Percentiles rank a stretch among this genome's conserved stretches.
Conservation (phyloP, 768 basidiomycete species). For the Suillus decipiens region DNA sequence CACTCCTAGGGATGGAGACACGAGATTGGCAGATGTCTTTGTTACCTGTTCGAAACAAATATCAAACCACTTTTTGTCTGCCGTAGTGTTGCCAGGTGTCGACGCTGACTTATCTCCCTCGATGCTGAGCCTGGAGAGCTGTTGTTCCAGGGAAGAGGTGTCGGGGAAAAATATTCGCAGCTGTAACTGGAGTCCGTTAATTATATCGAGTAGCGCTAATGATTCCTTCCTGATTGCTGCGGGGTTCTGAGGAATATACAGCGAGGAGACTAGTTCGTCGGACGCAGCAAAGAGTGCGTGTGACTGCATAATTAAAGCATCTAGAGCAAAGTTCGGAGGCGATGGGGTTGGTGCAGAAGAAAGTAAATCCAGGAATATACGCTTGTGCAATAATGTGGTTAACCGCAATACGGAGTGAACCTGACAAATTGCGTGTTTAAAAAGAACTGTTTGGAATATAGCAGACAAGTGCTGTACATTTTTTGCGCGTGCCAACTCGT, state of each 20-base stretch:
- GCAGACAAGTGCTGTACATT: conserved; percentile 44
- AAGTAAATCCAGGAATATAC: conserved; percentile 54
- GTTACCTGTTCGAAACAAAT: conserved; percentile 65
- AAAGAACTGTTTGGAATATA: conserved; percentile 4
- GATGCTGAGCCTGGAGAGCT: conserved; percentile 28
- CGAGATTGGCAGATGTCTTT: conserved; percentile 38
- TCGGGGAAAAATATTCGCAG: conserved; percentile 27
- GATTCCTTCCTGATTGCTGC: conserved; percentile 43
- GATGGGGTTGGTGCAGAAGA: conserved; percentile 30
- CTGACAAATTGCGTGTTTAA: conserved; percentile 35
- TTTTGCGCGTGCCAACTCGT: conserved; percentile 58
- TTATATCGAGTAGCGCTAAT: conserved; percentile 36
- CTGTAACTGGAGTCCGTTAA: conserved; percentile 38
- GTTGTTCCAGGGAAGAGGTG: conserved; percentile 24
- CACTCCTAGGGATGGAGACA: not conserved
- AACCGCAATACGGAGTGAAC: conserved; percentile 61
- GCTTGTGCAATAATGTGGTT: conserved; percentile 62
- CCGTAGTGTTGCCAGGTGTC: conserved; percentile 28
- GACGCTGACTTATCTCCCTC: conserved; percentile 2
- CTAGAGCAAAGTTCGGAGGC: conserved; percentile 38
- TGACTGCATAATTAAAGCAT: conserved; percentile 52
- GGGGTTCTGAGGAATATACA: conserved; percentile 64
- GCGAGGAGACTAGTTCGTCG: conserved; percentile 68
- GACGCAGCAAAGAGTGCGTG: conserved; percentile 51
- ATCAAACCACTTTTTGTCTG: conserved; percentile 60